Percentiles rank a stretch among this genome's conserved stretches.
Conservation (phyloP, 192 early-diverging fungal species). For the Mortierella antarctica region DNA sequence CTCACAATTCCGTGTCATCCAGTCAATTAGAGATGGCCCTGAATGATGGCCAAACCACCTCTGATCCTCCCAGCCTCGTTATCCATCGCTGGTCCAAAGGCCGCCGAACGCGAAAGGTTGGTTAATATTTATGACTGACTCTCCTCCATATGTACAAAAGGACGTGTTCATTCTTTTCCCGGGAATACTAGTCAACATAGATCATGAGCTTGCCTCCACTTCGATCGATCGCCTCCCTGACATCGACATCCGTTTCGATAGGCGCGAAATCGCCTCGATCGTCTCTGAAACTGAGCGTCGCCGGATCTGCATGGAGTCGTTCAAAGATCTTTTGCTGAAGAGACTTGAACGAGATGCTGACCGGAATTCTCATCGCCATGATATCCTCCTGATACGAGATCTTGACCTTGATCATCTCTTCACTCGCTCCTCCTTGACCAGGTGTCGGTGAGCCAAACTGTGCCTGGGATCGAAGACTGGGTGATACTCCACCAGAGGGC, state of each 20-base stretch:
- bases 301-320: slow-evolving; percentile 52
- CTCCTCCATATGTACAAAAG: neutral
- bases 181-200: slow-evolving; percentile 24
- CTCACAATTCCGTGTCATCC: no score
- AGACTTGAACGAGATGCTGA: slow-evolving; percentile 60
- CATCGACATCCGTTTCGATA: slow-evolving; percentile 24
- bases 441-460: neutral
- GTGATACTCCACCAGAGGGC: slow-evolving; percentile 7
- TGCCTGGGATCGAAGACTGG: slow-evolving; percentile 28
- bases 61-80: no score
- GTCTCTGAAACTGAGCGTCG: slow-evolving; percentile 33
- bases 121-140: no score
- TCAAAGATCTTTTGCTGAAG: slow-evolving; percentile 71
- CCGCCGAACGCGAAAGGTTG: no score
- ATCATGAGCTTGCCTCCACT: slow-evolving; percentile 51
- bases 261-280: slow-evolving; percentile 33
- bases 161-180: neutral
- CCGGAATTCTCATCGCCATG: slow-evolving; percentile 76
- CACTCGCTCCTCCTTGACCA: neutral
- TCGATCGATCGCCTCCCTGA: slow-evolving; percentile 43
- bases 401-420: slow-evolving; percentile 73
- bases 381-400: slow-evolving; percentile 76
- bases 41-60: no score
- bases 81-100: no score
- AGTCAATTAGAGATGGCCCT: no score